Base-by-base conservation (phyloP, 257 asterid genomes). In the Cynanchum wilfordii region DNA sequence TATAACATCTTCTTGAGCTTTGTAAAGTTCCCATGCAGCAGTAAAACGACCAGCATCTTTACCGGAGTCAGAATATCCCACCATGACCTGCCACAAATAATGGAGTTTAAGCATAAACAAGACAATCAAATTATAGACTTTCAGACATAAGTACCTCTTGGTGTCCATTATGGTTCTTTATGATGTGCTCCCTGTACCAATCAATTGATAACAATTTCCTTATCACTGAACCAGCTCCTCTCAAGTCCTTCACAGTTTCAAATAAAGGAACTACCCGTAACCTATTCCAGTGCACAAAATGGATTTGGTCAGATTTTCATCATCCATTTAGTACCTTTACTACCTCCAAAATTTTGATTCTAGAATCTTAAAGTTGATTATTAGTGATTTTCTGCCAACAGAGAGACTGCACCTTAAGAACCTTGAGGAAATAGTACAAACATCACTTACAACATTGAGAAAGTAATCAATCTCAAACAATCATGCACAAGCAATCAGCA, bases 11-110 rank as follows among this genome's bases (percentile, higher is more conserved):
- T 91, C 97, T 79, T 94, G 98, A 67, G 98, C 98, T 87, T 94
- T 94, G 84, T 94, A 94, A 30, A 94, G 97, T 80, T 94, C 98
- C 98, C 97, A 94, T 6, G 98, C 98, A 70, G 97, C 98, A 29
- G 89, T 80, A 68, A 93, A 90, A 60, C 98, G 98, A 20, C 98
- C 98, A 45, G 98, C 98, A 80, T 93, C 98, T 85, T 93, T 93
- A 38, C 98, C 98, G 17, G 98, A 93, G 86, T 93, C 98, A 1
- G 98, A 93, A 80, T 93, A 93, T 71, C 98, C 98, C 77, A 93
- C 98, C 98, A 93, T 93, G 77, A 93, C 98, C 98, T 93, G 86
- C 77, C 79, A 82, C 44, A 22, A 52, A 52, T 57, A 29, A 66
- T 68, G 68, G 40, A 81, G 80, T 77, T 76, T 73, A 54, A 79